Percentiles rank a stretch among this genome's conserved stretches.
Evolutionary conservation across 1,284 basidiomycete genomes (phyloP).

Genomic region (Ganoderma resinaceum): DNA sequence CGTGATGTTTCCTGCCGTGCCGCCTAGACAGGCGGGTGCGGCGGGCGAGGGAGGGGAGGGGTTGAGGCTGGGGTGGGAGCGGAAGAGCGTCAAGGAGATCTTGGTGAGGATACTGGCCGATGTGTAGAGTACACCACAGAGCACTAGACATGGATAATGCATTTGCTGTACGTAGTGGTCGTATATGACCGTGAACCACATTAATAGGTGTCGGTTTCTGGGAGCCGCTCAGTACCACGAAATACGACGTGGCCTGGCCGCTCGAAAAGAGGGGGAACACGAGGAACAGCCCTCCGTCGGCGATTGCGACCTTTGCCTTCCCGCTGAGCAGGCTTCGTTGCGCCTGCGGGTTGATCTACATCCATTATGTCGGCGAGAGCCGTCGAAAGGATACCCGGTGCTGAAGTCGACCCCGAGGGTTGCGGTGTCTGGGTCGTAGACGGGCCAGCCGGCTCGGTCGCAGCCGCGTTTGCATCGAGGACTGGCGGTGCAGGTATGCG

Average conservation of each 20-base stretch:
- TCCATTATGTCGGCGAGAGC: conserved; percentile 13
- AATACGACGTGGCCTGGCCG: conserved; percentile 70
- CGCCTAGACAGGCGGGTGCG: background rate
- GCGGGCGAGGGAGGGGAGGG: conserved; percentile 12
- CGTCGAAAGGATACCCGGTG: background rate
- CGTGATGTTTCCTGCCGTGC: conserved; percentile 51
- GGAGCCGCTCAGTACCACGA: conserved; percentile 57
- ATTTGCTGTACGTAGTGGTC: background rate
- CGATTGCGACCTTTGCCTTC: conserved; percentile 6
- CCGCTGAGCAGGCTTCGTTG: background rate
- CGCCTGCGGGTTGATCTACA: conserved; percentile 19
- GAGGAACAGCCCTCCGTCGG: conserved; percentile 35
- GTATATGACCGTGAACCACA: background rate
- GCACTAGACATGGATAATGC: background rate
- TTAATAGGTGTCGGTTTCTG: conserved; percentile 7
- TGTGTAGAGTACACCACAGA: conserved; percentile 43
- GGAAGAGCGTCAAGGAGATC: conserved; percentile 64
- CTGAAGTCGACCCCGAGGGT: background rate
- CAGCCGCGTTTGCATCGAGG: conserved; percentile 22
- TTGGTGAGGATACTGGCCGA: conserved; percentile 60
- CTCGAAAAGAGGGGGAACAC: conserved; percentile 61
- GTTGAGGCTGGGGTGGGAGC: conserved; percentile 35
- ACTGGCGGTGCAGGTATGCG: conserved; percentile 69
- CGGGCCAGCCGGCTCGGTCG: background rate
- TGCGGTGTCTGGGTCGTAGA: conserved; percentile 6